A percentile compares a stretch with the other conserved stretches of the same genome.
These are phyloP conservation scores for Asclepias syriaca DNA, from an alignment of 257 asterid species.

Conservation along the genomic window DNA sequence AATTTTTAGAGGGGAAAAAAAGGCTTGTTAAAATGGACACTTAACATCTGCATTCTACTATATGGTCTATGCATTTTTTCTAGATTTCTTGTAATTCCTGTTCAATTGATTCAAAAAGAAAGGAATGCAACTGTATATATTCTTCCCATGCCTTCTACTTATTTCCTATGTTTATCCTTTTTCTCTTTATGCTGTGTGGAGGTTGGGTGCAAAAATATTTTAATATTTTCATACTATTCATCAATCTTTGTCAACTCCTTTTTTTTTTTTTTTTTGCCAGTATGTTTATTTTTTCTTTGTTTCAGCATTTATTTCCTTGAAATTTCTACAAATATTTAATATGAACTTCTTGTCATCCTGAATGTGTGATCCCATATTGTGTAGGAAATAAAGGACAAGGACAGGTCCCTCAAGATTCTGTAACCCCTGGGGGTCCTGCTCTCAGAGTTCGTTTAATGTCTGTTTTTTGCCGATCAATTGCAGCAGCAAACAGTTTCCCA, in stretches of 20 bases:
- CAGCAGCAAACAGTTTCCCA: constrained; percentile 92
- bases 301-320: neutral
- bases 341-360: neutral
- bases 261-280: neutral
- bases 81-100: neutral
- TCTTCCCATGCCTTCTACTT: neutral
- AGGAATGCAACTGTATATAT: neutral
- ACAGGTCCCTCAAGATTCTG: constrained; percentile 58
- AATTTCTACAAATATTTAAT: neutral
- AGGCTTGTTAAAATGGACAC: no score
- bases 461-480: constrained; percentile 80
- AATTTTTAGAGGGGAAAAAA: no score
- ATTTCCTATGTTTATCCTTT: neutral
- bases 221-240: neutral
- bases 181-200: neutral
- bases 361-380: constrained; percentile 13
- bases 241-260: neutral
- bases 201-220: neutral
- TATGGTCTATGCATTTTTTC: neutral
- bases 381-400: constrained; percentile 65
- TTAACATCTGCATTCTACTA: neutral
- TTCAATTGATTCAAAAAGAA: neutral
- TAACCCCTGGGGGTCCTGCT: constrained; percentile 60
- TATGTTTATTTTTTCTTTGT: neutral
- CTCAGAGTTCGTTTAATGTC: constrained; percentile 77